These are phyloP conservation scores for Tylopilus vinaceipallidus DNA, from an alignment of 768 basidiomycete species.

Conservation along the genomic window DNA sequence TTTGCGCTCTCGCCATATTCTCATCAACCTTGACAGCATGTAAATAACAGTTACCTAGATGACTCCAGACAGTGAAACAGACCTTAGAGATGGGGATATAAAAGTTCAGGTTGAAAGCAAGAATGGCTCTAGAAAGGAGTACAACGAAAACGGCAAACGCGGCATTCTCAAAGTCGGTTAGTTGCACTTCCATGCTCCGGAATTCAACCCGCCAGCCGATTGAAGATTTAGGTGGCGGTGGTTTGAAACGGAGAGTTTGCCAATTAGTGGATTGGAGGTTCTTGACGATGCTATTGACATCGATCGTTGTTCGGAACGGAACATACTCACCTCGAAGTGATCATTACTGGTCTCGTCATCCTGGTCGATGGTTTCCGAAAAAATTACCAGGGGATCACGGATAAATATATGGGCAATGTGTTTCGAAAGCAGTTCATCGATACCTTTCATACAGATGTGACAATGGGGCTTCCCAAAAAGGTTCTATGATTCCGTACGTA, in stretches of 20 bases:
- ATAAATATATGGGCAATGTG: constrained; percentile 97
- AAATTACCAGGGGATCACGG: constrained; percentile 93
- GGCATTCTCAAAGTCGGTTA: constrained; percentile 99
- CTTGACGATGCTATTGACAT: constrained; percentile 37
- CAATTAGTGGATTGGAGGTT: constrained; percentile 99
- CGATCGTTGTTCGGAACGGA: not conserved
- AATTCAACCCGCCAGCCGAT: constrained; percentile 99
- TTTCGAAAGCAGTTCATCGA: constrained; percentile 84
- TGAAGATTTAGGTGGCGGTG: constrained; percentile 86
- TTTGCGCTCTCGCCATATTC: constrained; percentile 92
- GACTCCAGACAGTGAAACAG: not conserved
- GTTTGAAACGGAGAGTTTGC: constrained; percentile 99
- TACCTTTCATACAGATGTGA: constrained; percentile 45
- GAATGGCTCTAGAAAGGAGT: constrained; percentile 88
- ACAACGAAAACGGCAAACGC: constrained; percentile 95
- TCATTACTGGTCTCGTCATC: constrained; percentile 86
- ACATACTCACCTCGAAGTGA: constrained; percentile 82
- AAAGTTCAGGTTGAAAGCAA: constrained; percentile 88
- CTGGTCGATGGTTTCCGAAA: constrained; percentile 90
- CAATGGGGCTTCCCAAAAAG: not conserved
- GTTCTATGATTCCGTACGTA: constrained; percentile 17
- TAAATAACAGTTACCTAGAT: not conserved
- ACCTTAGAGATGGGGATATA: constrained; percentile 98
- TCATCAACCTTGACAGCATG: constrained; percentile 79
- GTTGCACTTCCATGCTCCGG: constrained; percentile 97